Evolutionary conservation across 768 basidiomycete genomes (phyloP).

Genomic region (Rhodocollybia butyracea): DNA sequence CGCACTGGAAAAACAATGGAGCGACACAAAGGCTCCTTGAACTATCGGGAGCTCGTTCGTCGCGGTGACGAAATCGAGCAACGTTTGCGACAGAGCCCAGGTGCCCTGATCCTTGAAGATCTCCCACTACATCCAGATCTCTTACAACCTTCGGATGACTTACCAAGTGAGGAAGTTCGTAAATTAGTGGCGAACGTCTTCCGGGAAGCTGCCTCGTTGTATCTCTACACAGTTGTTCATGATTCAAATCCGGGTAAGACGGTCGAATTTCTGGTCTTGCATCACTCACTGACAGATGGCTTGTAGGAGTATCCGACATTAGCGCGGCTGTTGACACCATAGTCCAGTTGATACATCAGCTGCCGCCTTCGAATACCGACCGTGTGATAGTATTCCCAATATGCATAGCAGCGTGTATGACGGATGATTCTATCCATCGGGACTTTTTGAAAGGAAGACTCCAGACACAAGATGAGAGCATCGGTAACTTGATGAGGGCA

Average conservation of each 20-base stretch:
- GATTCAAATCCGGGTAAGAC: conserved; percentile 65
- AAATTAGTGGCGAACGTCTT: conserved; percentile 52
- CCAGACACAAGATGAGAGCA: conserved; percentile 48
- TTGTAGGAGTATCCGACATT: conserved; percentile 70
- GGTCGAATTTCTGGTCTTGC: background rate
- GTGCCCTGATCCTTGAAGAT: conserved; percentile 27
- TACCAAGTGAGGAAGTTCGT: conserved; percentile 43
- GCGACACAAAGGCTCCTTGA: conserved; percentile 60
- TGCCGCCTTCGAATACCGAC: conserved; percentile 60
- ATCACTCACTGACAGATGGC: background rate
- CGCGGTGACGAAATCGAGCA: conserved; percentile 73
- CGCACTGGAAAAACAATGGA: conserved; percentile 74
- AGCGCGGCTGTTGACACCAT: conserved; percentile 51
- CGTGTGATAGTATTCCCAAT: conserved; percentile 70
- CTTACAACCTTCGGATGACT: conserved; percentile 23
- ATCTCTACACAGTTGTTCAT: conserved; percentile 69
- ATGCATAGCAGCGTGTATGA: conserved; percentile 70
- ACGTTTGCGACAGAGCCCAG: conserved; percentile 46
- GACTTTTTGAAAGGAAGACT: conserved; percentile 59
- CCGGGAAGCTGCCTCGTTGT: conserved; percentile 62
- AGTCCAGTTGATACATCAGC: conserved; percentile 47
- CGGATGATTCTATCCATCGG: conserved; percentile 56
- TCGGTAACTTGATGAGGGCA: conserved; percentile 59
- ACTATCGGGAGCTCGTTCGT: conserved; percentile 69
- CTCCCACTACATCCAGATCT: conserved; percentile 41